Conservation (phyloP, 306 rosid species). For the Ochetophila trinervis region DNA sequence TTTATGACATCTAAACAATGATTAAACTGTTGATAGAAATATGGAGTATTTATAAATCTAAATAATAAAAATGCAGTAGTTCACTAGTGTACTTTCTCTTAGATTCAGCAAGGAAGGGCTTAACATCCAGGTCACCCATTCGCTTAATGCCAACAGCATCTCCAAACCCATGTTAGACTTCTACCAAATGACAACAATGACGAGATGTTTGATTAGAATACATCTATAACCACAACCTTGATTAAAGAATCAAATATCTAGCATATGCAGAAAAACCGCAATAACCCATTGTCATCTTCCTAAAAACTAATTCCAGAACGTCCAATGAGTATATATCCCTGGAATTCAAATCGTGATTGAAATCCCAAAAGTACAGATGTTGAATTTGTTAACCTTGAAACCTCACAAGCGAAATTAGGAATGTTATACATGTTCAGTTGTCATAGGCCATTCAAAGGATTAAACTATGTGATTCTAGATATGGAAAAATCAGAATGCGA, state of each 20-base stretch:
- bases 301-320: not conserved
- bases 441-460: no score
- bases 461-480: no score
- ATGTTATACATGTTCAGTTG: no score
- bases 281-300: not conserved
- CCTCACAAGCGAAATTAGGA: no score
- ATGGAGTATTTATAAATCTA: no score
- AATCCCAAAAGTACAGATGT: no score
- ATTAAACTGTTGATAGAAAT: no score
- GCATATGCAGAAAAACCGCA: not conserved
- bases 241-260: not conserved
- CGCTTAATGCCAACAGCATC: conserved; percentile 40
- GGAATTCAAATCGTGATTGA: no score
- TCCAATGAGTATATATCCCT: not conserved
- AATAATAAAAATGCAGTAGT: no score
- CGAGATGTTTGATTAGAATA: not conserved
- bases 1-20: no score
- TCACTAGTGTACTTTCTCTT: conserved; percentile 32
- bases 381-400: no score
- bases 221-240: not conserved
- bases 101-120: conserved; percentile 42
- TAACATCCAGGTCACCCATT: conserved; percentile 54
- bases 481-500: no score
- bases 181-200: not conserved
- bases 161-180: conserved; percentile 25